Base-by-base conservation (phyloP, 257 asterid species). In the Marsdenia floribunda region DNA sequence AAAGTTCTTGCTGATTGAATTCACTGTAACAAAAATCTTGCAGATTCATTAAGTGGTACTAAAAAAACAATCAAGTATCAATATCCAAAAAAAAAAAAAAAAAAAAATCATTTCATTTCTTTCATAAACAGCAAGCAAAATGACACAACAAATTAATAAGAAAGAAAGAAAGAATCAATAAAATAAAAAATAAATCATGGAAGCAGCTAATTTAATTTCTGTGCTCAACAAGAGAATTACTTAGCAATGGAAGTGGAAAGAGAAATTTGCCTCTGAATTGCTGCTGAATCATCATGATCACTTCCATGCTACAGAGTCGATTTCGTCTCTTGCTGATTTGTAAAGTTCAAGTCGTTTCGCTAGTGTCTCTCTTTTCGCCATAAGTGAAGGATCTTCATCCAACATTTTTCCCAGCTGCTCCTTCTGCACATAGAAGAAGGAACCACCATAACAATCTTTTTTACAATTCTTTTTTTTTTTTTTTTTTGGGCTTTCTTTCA, bases 311-410 rank as follows among this genome's bases (percentile, higher is more conserved):
- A 94, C 99, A 3, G 99, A 77, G 78, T 94, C 97, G 59, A 94
- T 94, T 82, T 92, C 99, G 69, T 92, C 97, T 46, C 96, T 91
- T n/a, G 98, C 99, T 4, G 99, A 85, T 83, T 94, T 94, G 88
- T 94, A 94, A 42, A 94, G 88, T 77, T 87, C 89, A 37, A 94
- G 97, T 89, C 89, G 90, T 85, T 92, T 89, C 29, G 97, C 95
- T 69, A 94, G 70, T 3, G 83, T 6, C 80, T 92, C 99, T 86
- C 99, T 88, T 82, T 83, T 94, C 13, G 88, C 93, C 97, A 94
- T 94, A 7, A 92, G 91, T 29, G 92, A 81, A 63, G 97, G 97
- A 85, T 94, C 99, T 82, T 92, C 99, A 80, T 94, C 96, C 89
- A 94, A 78, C 97, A 94, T 88, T 83, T 82, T 90, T 2, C 99